Evolutionary conservation across 345 rosid species (phyloP).

Genomic region (Rhodomyrtus tomentosa): DNA sequence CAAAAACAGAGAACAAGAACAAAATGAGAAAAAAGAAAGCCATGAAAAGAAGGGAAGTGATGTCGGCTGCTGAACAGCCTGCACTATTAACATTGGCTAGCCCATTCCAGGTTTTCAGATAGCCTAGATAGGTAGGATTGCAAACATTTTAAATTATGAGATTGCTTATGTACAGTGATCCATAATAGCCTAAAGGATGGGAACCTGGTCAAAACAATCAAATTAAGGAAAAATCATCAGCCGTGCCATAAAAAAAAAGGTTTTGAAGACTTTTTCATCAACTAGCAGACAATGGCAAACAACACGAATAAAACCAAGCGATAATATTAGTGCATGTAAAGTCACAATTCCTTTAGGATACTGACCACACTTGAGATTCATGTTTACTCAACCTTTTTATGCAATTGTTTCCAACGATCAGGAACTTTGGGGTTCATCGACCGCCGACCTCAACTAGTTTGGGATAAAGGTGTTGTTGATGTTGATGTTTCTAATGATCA

Average conservation of each 20-base stretch:
- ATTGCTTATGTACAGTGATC: background rate
- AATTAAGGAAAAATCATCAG: background rate
- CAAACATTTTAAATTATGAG: background rate
- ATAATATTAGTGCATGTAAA: background rate
- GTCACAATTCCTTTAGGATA: background rate
- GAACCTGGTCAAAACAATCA: background rate
- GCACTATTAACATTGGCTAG: background rate
- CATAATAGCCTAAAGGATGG: background rate
- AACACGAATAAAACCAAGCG: background rate
- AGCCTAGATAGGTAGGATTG: no score
- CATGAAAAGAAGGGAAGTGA: background rate
- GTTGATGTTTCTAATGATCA: background rate
- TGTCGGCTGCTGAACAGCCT: background rate
- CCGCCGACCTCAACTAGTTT: no score
- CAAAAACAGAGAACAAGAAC: background rate
- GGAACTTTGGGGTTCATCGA: no score
- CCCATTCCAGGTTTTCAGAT: no score
- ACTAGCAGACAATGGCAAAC: background rate
- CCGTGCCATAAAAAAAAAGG: no score
- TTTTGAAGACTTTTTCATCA: background rate
- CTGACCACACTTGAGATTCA: background rate
- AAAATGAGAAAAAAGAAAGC: no score
- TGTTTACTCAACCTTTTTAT: background rate
- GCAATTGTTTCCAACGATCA: background rate
- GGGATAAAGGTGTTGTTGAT: no score